A percentile compares a stretch with the other conserved stretches of the same genome.
Evolutionary conservation across 2,329 filamentous ascomycete genomes (phyloP).

Genomic region (Byssochlamys sp.): DNA sequence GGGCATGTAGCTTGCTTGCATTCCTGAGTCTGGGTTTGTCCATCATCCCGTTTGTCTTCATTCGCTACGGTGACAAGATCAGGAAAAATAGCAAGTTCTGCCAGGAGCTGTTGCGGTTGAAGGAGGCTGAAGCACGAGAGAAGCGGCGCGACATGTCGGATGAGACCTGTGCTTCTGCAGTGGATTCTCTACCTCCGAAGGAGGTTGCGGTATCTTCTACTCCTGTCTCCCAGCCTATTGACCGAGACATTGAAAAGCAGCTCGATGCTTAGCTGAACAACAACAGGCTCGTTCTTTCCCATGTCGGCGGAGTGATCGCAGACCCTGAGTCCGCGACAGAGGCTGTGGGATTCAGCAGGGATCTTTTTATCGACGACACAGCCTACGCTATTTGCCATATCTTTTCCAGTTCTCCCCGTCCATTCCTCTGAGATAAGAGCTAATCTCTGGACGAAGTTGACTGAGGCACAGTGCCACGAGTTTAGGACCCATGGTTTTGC

Average conservation of each 20-base stretch:
- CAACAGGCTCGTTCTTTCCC: background rate
- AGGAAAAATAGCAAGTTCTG: conserved; percentile 34
- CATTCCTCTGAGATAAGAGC: background rate
- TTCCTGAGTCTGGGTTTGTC: conserved; percentile 31
- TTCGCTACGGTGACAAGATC: conserved; percentile 31
- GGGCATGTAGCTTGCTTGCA: conserved; percentile 35
- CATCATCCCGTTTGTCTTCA: conserved; percentile 35
- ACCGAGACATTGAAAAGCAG: conserved; percentile 1
- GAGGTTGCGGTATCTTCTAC: conserved; percentile 4
- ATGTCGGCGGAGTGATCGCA: background rate
- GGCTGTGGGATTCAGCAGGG: background rate
- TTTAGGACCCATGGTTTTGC: background rate
- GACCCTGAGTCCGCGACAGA: background rate
- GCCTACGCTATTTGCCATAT: background rate
- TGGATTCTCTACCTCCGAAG: conserved; percentile 8
- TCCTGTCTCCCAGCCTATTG: background rate
- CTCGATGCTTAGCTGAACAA: background rate
- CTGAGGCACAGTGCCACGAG: background rate
- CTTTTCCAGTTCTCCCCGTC: background rate
- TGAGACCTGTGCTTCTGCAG: conserved; percentile 4
- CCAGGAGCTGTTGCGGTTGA: conserved; percentile 28
- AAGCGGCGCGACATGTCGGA: conserved; percentile 8
- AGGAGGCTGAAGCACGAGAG: conserved; percentile 21
- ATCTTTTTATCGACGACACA: background rate
- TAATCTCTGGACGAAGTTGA: background rate